Evolutionary conservation across 164 flowering plant species (phyloP).

Genomic region (Echeveria elegans): DNA sequence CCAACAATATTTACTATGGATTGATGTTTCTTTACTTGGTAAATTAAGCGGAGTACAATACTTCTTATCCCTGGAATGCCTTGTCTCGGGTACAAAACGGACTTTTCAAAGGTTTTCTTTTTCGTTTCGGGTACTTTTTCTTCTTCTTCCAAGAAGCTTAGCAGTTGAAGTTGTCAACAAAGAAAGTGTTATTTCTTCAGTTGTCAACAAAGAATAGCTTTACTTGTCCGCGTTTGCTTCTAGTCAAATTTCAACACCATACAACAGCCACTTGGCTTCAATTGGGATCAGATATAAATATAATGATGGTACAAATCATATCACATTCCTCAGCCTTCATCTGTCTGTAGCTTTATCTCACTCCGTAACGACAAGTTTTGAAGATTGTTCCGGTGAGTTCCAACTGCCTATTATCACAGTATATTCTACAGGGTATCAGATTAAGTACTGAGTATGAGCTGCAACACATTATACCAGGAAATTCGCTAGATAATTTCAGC

Average conservation of each 20-base stretch:
- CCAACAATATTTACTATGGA: slow-evolving; percentile 86
- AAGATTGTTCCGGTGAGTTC: too few relatives aligned
- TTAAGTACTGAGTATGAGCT: not conserved
- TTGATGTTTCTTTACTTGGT: slow-evolving; percentile 98
- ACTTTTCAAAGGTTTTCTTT: too few relatives aligned
- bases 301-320: too few relatives aligned
- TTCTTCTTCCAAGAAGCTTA: not conserved
- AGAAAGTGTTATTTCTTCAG: not conserved
- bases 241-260: not conserved
- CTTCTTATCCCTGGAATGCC: not conserved
- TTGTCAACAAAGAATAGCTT: not conserved
- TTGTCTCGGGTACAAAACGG: too few relatives aligned
- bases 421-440: too few relatives aligned
- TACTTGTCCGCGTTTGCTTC: not conserved
- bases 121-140: too few relatives aligned
- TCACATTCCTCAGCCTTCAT: too few relatives aligned
- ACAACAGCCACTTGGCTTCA: not conserved
- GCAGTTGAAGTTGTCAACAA: not conserved
- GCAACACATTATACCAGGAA: not conserved
- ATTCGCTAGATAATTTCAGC: not conserved
- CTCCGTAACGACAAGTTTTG: too few relatives aligned
- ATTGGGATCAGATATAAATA: too few relatives aligned
- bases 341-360: too few relatives aligned
- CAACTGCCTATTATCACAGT: too few relatives aligned
- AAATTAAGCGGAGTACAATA: slow-evolving; percentile 88